Percentiles rank a stretch among this genome's conserved stretches.
Conservation (phyloP, 441 rosid genomes). For the Euphorbia schlechtendalii region DNA sequence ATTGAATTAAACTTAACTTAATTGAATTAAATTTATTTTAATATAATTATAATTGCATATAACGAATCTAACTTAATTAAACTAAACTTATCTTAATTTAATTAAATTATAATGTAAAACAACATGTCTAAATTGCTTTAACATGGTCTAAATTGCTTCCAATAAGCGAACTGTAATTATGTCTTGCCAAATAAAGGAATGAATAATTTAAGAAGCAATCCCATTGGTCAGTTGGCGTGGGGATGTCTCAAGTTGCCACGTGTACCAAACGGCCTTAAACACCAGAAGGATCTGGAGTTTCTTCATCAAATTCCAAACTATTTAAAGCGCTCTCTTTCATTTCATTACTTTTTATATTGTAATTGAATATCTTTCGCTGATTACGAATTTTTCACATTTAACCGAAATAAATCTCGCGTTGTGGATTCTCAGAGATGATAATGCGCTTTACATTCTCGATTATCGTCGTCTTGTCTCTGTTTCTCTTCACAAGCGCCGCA, state of each 20-base stretch:
- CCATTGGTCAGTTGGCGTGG: conserved; percentile 71
- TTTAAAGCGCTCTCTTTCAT: conserved; percentile 17
- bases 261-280: conserved; percentile 20
- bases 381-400: not conserved
- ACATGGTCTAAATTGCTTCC: too few relatives aligned
- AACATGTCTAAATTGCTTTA: too few relatives aligned
- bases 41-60: too few relatives aligned
- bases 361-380: not conserved
- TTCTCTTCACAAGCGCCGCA: conserved; percentile 33
- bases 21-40: too few relatives aligned
- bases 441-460: conserved; percentile 19
- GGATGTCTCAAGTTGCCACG: conserved; percentile 39
- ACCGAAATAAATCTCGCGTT: not conserved
- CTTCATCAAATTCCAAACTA: conserved; percentile 20
- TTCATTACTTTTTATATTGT: too few relatives aligned
- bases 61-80: too few relatives aligned
- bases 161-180: too few relatives aligned
- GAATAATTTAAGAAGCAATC: conserved; percentile 28
- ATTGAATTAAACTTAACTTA: too few relatives aligned
- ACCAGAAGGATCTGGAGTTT: conserved; percentile 38
- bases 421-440: conserved; percentile 23
- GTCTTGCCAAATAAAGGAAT: too few relatives aligned
- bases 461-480: conserved; percentile 30
- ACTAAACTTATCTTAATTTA: too few relatives aligned
- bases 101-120: too few relatives aligned